A percentile compares a stretch with the other conserved stretches of the same genome.
Conservation (phyloP, 495 filamentous ascomycete genomes). For the Cladorrhinum samala region DNA sequence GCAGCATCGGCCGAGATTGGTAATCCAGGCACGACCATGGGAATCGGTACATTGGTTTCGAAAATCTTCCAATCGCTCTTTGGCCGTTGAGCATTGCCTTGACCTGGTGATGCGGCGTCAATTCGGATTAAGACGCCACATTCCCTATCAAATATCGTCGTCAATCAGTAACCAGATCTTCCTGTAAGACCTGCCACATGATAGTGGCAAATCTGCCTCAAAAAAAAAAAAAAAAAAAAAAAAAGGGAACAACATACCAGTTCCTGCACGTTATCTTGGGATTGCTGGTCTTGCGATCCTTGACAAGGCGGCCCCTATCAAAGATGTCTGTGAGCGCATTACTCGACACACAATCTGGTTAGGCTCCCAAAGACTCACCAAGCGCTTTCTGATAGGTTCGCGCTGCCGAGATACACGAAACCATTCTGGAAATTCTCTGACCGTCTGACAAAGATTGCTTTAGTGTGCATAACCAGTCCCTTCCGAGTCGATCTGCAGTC, state of each 20-base stretch:
- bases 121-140: slow-evolving; percentile 76
- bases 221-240: background rate
- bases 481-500: slow-evolving; percentile 64
- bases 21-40: slow-evolving; percentile 49
- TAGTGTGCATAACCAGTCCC: slow-evolving; percentile 83
- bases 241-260: slow-evolving; percentile 39
- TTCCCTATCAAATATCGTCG: slow-evolving; percentile 45
- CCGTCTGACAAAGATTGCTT: slow-evolving; percentile 65
- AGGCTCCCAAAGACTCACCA: slow-evolving; percentile 71
- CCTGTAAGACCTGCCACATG: too few relatives aligned
- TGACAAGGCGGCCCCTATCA: slow-evolving; percentile 48
- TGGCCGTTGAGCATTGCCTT: background rate
- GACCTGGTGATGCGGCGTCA: background rate
- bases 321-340: background rate
- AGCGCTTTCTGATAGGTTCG: slow-evolving; percentile 86
- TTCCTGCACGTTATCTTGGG: slow-evolving; percentile 81
- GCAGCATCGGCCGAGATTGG: background rate
- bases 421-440: background rate
- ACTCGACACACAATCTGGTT: background rate
- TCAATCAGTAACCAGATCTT: background rate
- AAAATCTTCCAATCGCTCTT: slow-evolving; percentile 45
- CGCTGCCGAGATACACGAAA: slow-evolving; percentile 88
- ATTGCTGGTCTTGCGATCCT: slow-evolving; percentile 54
- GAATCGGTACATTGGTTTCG: slow-evolving; percentile 55
- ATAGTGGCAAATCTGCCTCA: too few relatives aligned